A percentile compares a stretch with the other conserved stretches of the same genome.
phyloP scores from a whole-genome alignment of 805 yeast species.

The Zygotorulaspora danielsina region DNA sequence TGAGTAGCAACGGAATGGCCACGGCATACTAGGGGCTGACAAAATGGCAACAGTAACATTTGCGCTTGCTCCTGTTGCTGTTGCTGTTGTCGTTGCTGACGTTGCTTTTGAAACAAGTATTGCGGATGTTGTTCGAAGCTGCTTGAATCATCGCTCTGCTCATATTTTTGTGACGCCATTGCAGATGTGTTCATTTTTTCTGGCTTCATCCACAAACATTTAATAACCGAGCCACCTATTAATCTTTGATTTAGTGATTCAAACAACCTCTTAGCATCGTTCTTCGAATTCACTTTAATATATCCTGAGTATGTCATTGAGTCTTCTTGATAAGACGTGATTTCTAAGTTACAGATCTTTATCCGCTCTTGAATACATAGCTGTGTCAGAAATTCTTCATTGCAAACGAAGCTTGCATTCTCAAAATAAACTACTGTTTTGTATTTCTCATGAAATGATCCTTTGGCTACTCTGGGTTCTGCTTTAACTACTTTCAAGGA shows the following conservation, averaged over 20 bases:
- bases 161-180: background rate
- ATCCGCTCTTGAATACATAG: slow-evolving; percentile 29
- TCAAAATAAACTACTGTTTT: slow-evolving; percentile 22
- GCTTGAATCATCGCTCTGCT: background rate
- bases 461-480: slow-evolving; percentile 12
- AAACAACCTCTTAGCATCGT: slow-evolving; percentile 23
- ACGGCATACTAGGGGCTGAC: slow-evolving; percentile 6
- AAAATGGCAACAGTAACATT: slow-evolving; percentile 7
- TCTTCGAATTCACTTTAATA: slow-evolving; percentile 21
- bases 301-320: slow-evolving; percentile 27
- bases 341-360: slow-evolving; percentile 14
- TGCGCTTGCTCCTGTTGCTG: slow-evolving; percentile 3
- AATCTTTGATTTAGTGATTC: slow-evolving; percentile 24
- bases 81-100: background rate
- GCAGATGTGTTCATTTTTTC: background rate
- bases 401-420: slow-evolving; percentile 31
- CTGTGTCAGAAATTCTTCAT: slow-evolving; percentile 25
- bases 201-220: slow-evolving; percentile 22
- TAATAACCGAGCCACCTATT: slow-evolving; percentile 29
- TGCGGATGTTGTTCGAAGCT: background rate
- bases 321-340: slow-evolving; percentile 17
- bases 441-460: slow-evolving; percentile 6
- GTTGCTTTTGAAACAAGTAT: too few relatives aligned
- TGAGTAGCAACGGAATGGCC: background rate
- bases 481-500: slow-evolving; percentile 27